Conservation (phyloP, 2,329 filamentous ascomycete genomes). For the Apiospora koreana region DNA sequence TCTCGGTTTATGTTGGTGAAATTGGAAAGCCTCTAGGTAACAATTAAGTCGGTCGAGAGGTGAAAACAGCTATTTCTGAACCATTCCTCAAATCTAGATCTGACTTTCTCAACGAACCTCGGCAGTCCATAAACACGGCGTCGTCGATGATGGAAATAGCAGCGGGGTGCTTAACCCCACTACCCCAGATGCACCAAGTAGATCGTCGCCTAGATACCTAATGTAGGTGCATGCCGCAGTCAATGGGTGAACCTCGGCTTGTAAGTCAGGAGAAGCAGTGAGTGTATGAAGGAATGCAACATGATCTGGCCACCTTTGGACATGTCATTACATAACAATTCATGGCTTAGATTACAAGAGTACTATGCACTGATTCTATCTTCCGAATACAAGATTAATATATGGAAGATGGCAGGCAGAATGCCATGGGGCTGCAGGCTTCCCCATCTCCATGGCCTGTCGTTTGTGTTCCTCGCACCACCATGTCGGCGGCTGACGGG, state of each 20-base stretch:
- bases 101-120: neutral
- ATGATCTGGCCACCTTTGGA: neutral
- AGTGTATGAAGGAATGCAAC: neutral
- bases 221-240: no score
- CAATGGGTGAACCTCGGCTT: neutral
- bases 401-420: neutral
- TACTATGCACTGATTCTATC: no score
- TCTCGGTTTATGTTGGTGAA: neutral
- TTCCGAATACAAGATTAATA: no score
- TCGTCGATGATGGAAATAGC: neutral
- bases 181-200: neutral
- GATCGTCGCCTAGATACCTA: neutral
- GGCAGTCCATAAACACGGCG: neutral
- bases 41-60: neutral
- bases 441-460: neutral
- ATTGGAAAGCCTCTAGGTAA: neutral
- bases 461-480: neutral
- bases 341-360: no score
- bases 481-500: neutral
- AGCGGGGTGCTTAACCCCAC: neutral
- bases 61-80: neutral
- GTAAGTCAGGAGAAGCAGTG: neutral
- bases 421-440: neutral
- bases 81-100: no score
- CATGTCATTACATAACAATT: neutral